These are phyloP conservation scores for Endotrypanum monterogeii DNA, from an alignment of 208 protist species.

Conservation along the genomic window DNA sequence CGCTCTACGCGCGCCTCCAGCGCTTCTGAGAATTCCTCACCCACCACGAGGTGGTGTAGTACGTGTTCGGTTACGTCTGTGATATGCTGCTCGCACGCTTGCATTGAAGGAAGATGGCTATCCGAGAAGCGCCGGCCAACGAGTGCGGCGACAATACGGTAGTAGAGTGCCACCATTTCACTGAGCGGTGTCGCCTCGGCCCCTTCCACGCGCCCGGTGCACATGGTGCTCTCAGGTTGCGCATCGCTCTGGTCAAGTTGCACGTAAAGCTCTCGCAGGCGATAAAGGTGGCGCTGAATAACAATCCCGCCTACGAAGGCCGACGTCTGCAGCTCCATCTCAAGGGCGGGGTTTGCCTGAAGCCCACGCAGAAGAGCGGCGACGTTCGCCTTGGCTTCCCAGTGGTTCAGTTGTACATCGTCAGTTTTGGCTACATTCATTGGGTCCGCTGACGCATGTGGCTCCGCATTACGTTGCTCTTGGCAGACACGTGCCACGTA, in stretches of 20 bases:
- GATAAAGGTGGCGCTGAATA: slow-evolving; percentile 23
- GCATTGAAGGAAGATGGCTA: slow-evolving; percentile 22
- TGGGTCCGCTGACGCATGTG: not conserved
- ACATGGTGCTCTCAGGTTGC: not conserved
- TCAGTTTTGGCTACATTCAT: not conserved
- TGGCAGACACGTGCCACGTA: slow-evolving; percentile 3
- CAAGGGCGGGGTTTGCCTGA: slow-evolving; percentile 5
- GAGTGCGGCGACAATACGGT: slow-evolving; percentile 36
- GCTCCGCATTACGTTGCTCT: not conserved
- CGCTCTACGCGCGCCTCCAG: slow-evolving; percentile 6
- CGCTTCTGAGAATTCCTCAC: not conserved
- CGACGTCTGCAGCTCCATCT: slow-evolving; percentile 16
- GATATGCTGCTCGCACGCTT: slow-evolving; percentile 18
- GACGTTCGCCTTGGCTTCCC: slow-evolving; percentile 22
- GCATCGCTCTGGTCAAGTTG: slow-evolving; percentile 2
- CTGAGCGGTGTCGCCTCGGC: slow-evolving; percentile 7
- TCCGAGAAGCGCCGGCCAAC: slow-evolving; percentile 28
- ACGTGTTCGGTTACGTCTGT: slow-evolving; percentile 9
- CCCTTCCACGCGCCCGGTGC: not conserved
- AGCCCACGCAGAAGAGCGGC: slow-evolving; percentile 16
- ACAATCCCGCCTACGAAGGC: slow-evolving; percentile 12
- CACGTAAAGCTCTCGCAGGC: slow-evolving; percentile 17
- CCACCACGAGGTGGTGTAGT: slow-evolving; percentile 15
- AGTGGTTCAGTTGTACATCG: slow-evolving; percentile 2
- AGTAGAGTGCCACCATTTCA: slow-evolving; percentile 34